phyloP scores from a whole-genome alignment of 179 eudicot genomes.

The Nepenthes alata region DNA sequence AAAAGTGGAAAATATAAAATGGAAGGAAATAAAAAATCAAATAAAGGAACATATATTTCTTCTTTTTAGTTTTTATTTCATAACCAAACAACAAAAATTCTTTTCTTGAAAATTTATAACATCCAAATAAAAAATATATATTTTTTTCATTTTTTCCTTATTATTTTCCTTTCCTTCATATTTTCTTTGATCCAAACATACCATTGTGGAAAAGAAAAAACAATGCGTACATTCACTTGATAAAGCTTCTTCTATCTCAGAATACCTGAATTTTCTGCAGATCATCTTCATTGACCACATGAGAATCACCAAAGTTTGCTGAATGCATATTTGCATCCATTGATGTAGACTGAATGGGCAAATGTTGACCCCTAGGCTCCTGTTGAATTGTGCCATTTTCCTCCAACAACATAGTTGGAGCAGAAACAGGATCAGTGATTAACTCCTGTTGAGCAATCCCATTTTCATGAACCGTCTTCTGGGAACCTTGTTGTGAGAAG shows the following conservation, averaged over 20 bases:
- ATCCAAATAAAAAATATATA: too few species aligned
- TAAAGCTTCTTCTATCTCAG: neutral
- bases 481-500: slow-evolving; percentile 33
- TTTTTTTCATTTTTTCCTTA: too few species aligned
- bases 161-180: too few species aligned
- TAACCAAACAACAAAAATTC: too few species aligned
- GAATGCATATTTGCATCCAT: slow-evolving; percentile 20
- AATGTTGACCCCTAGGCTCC: slow-evolving; percentile 20
- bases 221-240: neutral
- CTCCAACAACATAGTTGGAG: slow-evolving; percentile 23
- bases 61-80: too few species aligned
- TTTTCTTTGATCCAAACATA: too few species aligned
- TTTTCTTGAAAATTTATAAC: too few species aligned
- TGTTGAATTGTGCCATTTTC: slow-evolving; percentile 20
- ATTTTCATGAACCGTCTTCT: slow-evolving; percentile 25
- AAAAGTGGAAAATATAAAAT: too few species aligned
- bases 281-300: slow-evolving; percentile 35
- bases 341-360: slow-evolving; percentile 12
- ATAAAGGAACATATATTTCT: too few species aligned
- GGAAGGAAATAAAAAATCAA: too few species aligned
- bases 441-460: slow-evolving; percentile 29
- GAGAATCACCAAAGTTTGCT: slow-evolving; percentile 17
- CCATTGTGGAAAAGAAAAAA: too few species aligned
- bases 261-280: slow-evolving; percentile 67
- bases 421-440: slow-evolving; percentile 14